These are phyloP conservation scores for Logfia minima DNA, from an alignment of 129 eudicot genomes.

Conservation along the genomic window DNA sequence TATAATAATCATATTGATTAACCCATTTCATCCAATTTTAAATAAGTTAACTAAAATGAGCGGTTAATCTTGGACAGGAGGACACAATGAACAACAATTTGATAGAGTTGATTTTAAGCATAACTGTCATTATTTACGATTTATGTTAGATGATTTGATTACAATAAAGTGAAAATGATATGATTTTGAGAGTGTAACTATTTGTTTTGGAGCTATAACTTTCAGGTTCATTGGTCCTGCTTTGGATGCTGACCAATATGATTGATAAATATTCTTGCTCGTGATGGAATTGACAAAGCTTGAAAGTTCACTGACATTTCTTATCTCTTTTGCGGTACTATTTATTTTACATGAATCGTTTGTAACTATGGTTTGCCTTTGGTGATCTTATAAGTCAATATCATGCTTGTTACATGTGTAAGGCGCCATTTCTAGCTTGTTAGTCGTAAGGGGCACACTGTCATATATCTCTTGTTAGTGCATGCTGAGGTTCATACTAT, in stretches of 20 bases:
- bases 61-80: neutral
- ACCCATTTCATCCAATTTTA: no score
- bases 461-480: neutral
- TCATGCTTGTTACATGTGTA: neutral
- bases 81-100: neutral
- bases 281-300: neutral
- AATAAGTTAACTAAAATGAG: no score
- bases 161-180: neutral
- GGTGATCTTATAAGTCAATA: neutral
- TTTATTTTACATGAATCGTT: neutral
- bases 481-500: no score
- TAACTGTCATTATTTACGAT: neutral
- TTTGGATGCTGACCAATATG: neutral
- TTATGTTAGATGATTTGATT: neutral
- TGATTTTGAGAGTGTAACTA: neutral
- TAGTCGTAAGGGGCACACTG: neutral
- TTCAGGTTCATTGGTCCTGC: neutral
- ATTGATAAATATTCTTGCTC: neutral
- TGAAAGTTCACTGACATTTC: no score
- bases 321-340: no score
- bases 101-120: neutral
- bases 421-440: neutral
- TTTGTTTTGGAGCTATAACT: neutral
- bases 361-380: neutral
- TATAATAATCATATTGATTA: no score